Evolutionary conservation across 75 land plant species (phyloP).

Genomic region (Pinus tabuliformis): DNA sequence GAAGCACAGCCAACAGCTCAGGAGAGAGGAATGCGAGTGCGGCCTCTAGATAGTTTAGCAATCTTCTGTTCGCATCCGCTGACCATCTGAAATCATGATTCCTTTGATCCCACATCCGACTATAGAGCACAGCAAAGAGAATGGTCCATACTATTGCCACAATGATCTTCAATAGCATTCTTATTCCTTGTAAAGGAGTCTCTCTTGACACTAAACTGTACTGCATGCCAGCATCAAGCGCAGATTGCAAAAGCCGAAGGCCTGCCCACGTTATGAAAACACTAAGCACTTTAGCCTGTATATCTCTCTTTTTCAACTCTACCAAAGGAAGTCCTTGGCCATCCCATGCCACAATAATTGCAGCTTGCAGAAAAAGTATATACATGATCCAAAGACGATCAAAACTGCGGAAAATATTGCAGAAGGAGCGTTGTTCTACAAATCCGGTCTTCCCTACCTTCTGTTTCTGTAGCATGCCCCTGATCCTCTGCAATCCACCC

Average conservation of each 20-base stretch:
- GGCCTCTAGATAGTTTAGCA: conserved; percentile 47
- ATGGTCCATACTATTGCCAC: conserved; percentile 67
- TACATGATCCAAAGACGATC: conserved; percentile 81
- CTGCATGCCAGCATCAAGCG: conserved; percentile 66
- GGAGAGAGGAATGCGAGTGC: conserved; percentile 48
- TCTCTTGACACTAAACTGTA: conserved; percentile 69
- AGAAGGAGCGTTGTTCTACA: conserved; percentile 91
- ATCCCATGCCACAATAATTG: conserved; percentile 53
- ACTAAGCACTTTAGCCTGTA: conserved; percentile 49
- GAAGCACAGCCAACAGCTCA: conserved; percentile 43
- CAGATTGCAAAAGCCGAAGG: conserved; percentile 67
- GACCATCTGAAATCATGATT: conserved; percentile 60
- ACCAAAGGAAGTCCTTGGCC: conserved; percentile 49
- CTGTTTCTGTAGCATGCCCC: conserved; percentile 21
- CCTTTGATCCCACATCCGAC: conserved; percentile 57
- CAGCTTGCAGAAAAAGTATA: conserved; percentile 66
- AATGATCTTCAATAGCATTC: conserved; percentile 77
- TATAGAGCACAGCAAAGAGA: conserved; percentile 64
- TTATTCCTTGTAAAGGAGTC: conserved; percentile 51
- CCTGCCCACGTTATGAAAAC: conserved; percentile 83
- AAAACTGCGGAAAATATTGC: conserved; percentile 83
- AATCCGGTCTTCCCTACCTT: conserved; percentile 88
- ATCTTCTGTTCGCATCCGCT: conserved; percentile 20
- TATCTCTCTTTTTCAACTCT: conserved; percentile 36
- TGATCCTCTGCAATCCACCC: conserved; percentile 4